Conservation (phyloP, 2,329 filamentous ascomycete species). For the Fusarium luffae region DNA sequence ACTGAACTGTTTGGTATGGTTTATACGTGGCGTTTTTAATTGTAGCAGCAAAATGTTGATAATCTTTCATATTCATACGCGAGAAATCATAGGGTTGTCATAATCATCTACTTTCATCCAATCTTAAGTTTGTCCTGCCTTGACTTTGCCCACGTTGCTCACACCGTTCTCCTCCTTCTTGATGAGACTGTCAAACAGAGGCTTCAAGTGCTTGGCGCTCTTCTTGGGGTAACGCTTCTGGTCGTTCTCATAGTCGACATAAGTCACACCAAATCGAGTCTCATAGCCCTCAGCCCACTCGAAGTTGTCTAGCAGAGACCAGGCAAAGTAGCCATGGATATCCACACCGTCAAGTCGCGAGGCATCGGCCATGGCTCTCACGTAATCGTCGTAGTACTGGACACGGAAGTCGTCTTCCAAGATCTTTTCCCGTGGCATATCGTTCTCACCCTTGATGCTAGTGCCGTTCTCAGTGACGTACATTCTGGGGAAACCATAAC, state of each 20-base stretch:
- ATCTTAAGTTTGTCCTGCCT: slow-evolving; percentile 25
- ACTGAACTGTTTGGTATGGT: neutral
- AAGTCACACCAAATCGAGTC: slow-evolving; percentile 86
- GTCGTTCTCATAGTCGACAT: slow-evolving; percentile 81
- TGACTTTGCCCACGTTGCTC: slow-evolving; percentile 17
- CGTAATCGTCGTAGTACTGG: slow-evolving; percentile 82
- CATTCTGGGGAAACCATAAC: slow-evolving; percentile 80
- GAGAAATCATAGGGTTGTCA: slow-evolving; percentile 3
- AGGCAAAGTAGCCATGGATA: slow-evolving; percentile 83
- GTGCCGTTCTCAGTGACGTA: slow-evolving; percentile 93
- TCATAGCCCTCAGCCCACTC: slow-evolving; percentile 94
- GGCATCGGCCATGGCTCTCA: slow-evolving; percentile 80
- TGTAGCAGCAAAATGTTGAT: neutral
- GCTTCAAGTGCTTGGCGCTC: slow-evolving; percentile 77
- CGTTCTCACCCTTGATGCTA: slow-evolving; percentile 84
- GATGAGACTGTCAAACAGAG: slow-evolving; percentile 77
- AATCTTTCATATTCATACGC: slow-evolving; percentile 4
- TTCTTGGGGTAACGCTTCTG: slow-evolving; percentile 87
- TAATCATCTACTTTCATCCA: slow-evolving; percentile 6
- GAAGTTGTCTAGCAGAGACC: slow-evolving; percentile 91
- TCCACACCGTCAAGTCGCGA: slow-evolving; percentile 78
- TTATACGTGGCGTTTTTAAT: neutral
- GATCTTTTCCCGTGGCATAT: slow-evolving; percentile 75
- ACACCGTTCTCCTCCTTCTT: slow-evolving; percentile 61
- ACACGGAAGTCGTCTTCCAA: slow-evolving; percentile 85